Percentiles rank a stretch among this genome's conserved stretches.
Conservation (phyloP, 169 alveolate genomes). For the Neospora caninum region DNA sequence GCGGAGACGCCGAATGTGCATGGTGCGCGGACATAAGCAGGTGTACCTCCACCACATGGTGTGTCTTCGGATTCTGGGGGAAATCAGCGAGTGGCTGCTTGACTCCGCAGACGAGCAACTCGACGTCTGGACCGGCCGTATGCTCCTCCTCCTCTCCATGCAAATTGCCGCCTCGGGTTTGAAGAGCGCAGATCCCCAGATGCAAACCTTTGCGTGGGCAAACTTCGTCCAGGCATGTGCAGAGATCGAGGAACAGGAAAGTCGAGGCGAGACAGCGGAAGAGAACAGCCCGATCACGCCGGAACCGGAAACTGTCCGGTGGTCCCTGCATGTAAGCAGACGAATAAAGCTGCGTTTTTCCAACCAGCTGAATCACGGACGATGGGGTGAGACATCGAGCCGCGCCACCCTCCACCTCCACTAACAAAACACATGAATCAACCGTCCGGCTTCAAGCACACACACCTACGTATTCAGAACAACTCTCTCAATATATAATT, state of each 20-base stretch:
- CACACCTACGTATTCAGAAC: too few relatives aligned
- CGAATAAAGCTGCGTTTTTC: too few relatives aligned
- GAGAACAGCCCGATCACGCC: neutral
- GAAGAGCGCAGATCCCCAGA: slow-evolving; percentile 61
- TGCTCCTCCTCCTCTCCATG: slow-evolving; percentile 61
- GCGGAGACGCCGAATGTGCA: slow-evolving; percentile 23
- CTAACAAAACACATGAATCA: too few relatives aligned
- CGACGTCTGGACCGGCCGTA: slow-evolving; percentile 63
- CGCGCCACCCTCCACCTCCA: too few relatives aligned
- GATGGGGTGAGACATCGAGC: too few relatives aligned
- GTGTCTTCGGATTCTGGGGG: slow-evolving; percentile 50
- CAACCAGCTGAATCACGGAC: too few relatives aligned
- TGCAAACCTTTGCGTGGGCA: neutral
- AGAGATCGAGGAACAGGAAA: neutral
- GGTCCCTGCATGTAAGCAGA: slow-evolving; percentile 63
- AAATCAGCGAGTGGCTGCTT: slow-evolving; percentile 49
- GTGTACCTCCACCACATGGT: slow-evolving; percentile 41
- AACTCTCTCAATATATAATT: too few relatives aligned
- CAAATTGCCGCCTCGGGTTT: slow-evolving; percentile 62
- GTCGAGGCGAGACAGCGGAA: neutral
- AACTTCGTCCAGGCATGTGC: neutral
- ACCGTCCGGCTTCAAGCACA: too few relatives aligned
- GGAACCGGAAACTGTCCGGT: slow-evolving; percentile 44
- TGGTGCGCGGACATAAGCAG: neutral
- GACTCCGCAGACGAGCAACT: slow-evolving; percentile 59